These are phyloP conservation scores for Isatis lusitanica DNA, from an alignment of 441 rosid genomes.

Conservation along the genomic window DNA sequence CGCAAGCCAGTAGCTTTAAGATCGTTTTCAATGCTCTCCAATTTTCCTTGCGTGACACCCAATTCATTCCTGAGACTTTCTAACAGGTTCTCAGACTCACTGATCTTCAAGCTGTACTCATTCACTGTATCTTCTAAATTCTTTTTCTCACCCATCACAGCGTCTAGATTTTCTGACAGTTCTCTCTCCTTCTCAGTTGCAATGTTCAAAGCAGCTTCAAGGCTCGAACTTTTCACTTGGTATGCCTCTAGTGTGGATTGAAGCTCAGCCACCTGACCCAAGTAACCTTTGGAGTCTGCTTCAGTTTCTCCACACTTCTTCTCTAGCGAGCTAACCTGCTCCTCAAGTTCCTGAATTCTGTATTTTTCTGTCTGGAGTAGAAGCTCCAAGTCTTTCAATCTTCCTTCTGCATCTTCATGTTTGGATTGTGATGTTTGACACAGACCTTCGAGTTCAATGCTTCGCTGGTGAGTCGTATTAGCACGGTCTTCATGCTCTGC, in stretches of 20 bases:
- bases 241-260: conserved; percentile 71
- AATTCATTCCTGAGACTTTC: conserved; percentile 71
- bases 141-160: conserved; percentile 65
- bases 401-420: conserved; percentile 73
- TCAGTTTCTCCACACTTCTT: conserved; percentile 69
- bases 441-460: conserved; percentile 85
- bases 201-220: conserved; percentile 65
- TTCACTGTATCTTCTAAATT: conserved; percentile 58
- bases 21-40: conserved; percentile 65
- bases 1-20: conserved; percentile 61
- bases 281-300: conserved; percentile 54
- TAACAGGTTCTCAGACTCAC: conserved; percentile 69
- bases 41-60: conserved; percentile 58
- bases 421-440: conserved; percentile 77
- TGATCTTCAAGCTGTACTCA: conserved; percentile 52
- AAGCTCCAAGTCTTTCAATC: conserved; percentile 77
- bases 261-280: conserved; percentile 58
- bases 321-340: conserved; percentile 65
- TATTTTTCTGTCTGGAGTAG: conserved; percentile 84
- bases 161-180: conserved; percentile 55
- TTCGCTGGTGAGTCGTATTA: conserved; percentile 71
- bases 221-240: conserved; percentile 66
- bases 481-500: conserved; percentile 79
- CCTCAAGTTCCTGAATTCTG: conserved; percentile 92
- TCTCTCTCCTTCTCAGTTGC: conserved; percentile 69